Conservation (phyloP, 352 stramenopile genomes). For the Albugo laibachii region DNA sequence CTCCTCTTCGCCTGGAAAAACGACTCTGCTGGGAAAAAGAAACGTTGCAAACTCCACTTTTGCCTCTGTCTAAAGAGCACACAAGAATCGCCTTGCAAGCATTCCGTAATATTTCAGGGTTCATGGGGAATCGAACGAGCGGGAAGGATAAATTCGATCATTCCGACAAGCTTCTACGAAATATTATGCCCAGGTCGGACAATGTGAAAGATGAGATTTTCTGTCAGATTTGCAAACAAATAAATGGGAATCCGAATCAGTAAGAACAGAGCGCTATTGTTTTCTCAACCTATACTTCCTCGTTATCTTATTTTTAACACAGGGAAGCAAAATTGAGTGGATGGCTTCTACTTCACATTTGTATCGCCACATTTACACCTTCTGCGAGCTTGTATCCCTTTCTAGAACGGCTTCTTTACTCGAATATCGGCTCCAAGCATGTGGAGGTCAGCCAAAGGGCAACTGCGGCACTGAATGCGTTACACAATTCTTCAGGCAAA, state of each 20-base stretch:
- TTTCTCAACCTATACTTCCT: not conserved
- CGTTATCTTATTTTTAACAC: not conserved
- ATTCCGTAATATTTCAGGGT: slow-evolving; percentile 55
- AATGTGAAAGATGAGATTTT: slow-evolving; percentile 63
- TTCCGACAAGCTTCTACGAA: slow-evolving; percentile 49
- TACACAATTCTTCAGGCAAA: slow-evolving; percentile 18
- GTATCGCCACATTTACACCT: slow-evolving; percentile 38
- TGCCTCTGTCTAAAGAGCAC: slow-evolving; percentile 22
- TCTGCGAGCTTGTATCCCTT: slow-evolving; percentile 20
- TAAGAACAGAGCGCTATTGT: slow-evolving; percentile 3
- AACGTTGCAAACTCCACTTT: slow-evolving; percentile 26
- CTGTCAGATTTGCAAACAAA: slow-evolving; percentile 64
- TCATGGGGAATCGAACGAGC: slow-evolving; percentile 50
- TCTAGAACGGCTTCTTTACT: slow-evolving; percentile 28
- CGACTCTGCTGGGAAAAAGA: slow-evolving; percentile 40
- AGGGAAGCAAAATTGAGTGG: slow-evolving; percentile 29
- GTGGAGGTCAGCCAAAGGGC: slow-evolving; percentile 21
- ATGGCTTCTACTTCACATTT: slow-evolving; percentile 48
- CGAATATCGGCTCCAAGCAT: slow-evolving; percentile 12
- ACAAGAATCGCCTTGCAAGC: slow-evolving; percentile 28
- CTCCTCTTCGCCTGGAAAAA: slow-evolving; percentile 12
- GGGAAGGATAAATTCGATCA: slow-evolving; percentile 42
- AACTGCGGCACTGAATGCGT: slow-evolving; percentile 15
- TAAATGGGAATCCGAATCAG: slow-evolving; percentile 34
- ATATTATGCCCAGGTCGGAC: slow-evolving; percentile 26